Base-by-base conservation (phyloP, 2,329 filamentous ascomycete species). In the Calonectria pauciramosa region DNA sequence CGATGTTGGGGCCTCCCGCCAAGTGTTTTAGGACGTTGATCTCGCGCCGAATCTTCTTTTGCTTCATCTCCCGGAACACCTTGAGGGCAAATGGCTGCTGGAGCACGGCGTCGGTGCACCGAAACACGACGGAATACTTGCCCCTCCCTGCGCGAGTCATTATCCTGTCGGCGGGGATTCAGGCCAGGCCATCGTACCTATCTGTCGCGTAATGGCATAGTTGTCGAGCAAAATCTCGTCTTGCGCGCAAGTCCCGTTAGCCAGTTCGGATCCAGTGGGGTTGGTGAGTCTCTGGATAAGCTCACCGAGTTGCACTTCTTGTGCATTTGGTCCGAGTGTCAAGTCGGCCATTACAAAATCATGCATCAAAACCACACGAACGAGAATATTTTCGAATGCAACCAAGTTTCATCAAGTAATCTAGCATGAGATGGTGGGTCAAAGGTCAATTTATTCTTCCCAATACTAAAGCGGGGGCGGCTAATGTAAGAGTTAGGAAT, bases 401-500 rank as follows among this genome's bases (percentile, higher is more conserved):
- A 32, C 26, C 11, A 32, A 65, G 30, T 20, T 65, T 44, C 36
- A 32, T 32, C 23, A 44, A 11, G 16, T 10, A 4, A 32, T 32
- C 0, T 4, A 30, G 32, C 26, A 14, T 47, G 44, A 9, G 38
- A 26, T 63, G 10, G 56, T 41, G 56, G 56, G 23, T 28, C 41
- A 11, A 41, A 28, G 56, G 56, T 63, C 56, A 63, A 63, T 63
- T 63, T 63, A 63, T 63, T 63, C 34, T 63, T 41, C 13, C 20
- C 36, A 38, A 41, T 41, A 28, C 60, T 65, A 49, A 65, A 65
- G 60, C 60, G 38, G 41, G 41, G 60, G 41, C 38, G 60, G 60
- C 60, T 65, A 47, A 65, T 65, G 60, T 65, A 65, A 28, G 60
- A 65, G 28, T 65, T 65, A 65, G 60, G 60, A 65, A 65, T 49